Base-by-base conservation (phyloP, 495 filamentous ascomycete genomes). In the Aspergillus sclerotioniger region DNA sequence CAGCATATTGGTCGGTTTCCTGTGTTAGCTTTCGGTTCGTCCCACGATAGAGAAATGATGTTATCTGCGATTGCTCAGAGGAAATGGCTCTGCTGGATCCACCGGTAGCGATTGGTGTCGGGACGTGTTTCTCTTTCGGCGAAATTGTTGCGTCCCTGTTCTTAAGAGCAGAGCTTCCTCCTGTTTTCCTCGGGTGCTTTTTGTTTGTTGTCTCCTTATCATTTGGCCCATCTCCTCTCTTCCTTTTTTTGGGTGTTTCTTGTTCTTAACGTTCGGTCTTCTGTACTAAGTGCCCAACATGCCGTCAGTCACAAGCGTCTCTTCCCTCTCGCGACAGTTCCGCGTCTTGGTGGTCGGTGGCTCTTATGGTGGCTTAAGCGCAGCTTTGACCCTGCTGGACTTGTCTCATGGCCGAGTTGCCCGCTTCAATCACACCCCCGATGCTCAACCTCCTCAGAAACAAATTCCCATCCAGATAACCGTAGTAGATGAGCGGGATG, bases 401-500 rank as follows among this genome's bases (percentile, higher is more conserved):
- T 75, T 87, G 13, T 80, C 80, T 57, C 68, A 74, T 28, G 82
- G 81, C 17, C 71, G 68, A 7, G 48, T 64, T 0, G 51, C 70
- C 51, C 71, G 76, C 16, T 77, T 76, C 59, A 71, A 69, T 29
- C 68, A 56, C 32, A 62, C 65, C 20, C 52, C 64, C 7, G 59
- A 69, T 8, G 59, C 60, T 19, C 64, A 67, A 13, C 53, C 65
- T 7, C 67, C 68, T 7, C 52, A 69, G 17, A 67, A 68, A 25
- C 67, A 69, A 15, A 75, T 84, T 33, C 74, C 79, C 0, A 61
- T 89, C 17, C 74, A 87, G 37, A 83, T 89, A 47, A 89, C 85
- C 9, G 75, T 90, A 8, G 80, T 89, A 6, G 87, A 90, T 62
- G 84, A 88, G 57, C 74, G 84, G 20, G 87, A 90, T 76, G 87